phyloP scores from a whole-genome alignment of 306 rosid species.

The Prunus fruticosa region DNA sequence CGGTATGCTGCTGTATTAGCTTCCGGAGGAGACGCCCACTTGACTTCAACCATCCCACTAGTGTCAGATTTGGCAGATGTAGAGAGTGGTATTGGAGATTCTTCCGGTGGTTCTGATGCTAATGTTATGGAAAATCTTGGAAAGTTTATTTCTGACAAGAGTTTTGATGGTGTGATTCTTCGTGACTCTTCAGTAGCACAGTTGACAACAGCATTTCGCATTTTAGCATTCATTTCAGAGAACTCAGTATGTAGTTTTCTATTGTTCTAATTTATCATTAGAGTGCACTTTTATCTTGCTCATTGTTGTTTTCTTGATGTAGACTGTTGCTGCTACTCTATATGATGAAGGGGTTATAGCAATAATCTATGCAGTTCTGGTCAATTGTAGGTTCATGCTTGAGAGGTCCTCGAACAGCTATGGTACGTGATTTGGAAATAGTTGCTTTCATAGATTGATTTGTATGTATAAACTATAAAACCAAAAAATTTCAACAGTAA shows the following conservation, averaged over 20 bases:
- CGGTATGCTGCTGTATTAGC: conserved; percentile 91
- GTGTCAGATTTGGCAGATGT: conserved; percentile 87
- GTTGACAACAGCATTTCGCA: conserved; percentile 88
- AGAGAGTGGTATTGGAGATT: conserved; percentile 80
- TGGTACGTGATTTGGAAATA: conserved; percentile 46
- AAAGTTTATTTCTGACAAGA: conserved; percentile 78
- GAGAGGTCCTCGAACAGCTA: conserved; percentile 90
- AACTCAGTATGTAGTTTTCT: conserved; percentile 63
- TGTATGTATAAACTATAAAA: not conserved
- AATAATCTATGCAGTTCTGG: conserved; percentile 76
- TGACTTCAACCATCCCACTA: conserved; percentile 62
- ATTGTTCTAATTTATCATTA: not conserved
- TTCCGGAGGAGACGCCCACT: conserved; percentile 96
- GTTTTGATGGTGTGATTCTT: conserved; percentile 86
- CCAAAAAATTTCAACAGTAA: not conserved
- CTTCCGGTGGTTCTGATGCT: conserved; percentile 68
- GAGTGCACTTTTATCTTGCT: conserved; percentile 25
- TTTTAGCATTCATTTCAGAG: conserved; percentile 94
- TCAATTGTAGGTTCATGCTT: conserved; percentile 87
- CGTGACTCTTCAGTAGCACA: conserved; percentile 91
- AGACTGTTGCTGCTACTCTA: conserved; percentile 79
- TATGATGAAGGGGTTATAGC: conserved; percentile 90
- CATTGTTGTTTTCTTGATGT: conserved; percentile 32
- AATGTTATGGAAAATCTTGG: conserved; percentile 97
- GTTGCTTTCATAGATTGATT: not conserved